phyloP scores from a whole-genome alignment of 169 alveolate genomes.

The Eimeria necatrix region DNA sequence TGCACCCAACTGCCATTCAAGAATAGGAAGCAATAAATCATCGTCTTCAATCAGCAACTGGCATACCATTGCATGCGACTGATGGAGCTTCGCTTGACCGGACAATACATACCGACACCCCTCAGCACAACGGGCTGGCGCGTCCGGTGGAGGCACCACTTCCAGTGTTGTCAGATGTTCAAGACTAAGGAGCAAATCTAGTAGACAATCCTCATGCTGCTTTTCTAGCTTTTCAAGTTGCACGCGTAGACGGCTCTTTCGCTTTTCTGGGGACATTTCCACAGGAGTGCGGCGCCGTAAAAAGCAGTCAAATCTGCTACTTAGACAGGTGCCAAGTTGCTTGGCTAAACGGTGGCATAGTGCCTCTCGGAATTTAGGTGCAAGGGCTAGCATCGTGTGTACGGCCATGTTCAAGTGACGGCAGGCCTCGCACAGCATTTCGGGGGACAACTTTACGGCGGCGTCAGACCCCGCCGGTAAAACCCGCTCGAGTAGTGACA shows the following conservation, averaged over 20 bases:
- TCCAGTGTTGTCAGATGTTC: slow-evolving; percentile 63
- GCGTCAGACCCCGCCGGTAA: slow-evolving; percentile 16
- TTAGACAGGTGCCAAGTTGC: slow-evolving; percentile 47
- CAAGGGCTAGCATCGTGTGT: slow-evolving; percentile 72
- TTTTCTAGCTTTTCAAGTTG: slow-evolving; percentile 70
- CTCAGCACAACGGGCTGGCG: slow-evolving; percentile 73
- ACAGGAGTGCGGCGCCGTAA: slow-evolving; percentile 62
- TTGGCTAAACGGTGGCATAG: slow-evolving; percentile 32
- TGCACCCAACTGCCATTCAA: slow-evolving; percentile 73
- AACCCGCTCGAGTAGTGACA: slow-evolving; percentile 53
- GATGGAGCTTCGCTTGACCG: slow-evolving; percentile 71
- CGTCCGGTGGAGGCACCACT: slow-evolving; percentile 69
- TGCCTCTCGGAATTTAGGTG: slow-evolving; percentile 65
- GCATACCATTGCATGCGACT: slow-evolving; percentile 76
- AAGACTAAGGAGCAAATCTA: slow-evolving; percentile 59
- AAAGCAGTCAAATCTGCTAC: slow-evolving; percentile 67
- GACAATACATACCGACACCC: slow-evolving; percentile 71
- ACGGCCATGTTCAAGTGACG: slow-evolving; percentile 70
- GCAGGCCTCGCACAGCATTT: slow-evolving; percentile 70
- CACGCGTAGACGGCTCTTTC: slow-evolving; percentile 63
- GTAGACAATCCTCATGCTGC: slow-evolving; percentile 61
- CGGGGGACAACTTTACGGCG: slow-evolving; percentile 60
- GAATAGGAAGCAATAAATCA: slow-evolving; percentile 69
- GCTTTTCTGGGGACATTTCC: slow-evolving; percentile 55
- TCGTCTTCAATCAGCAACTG: slow-evolving; percentile 56